These are phyloP conservation scores for Debaryomycetaceae sp. DNA, from an alignment of 1,139 yeast species.

Conservation along the genomic window DNA sequence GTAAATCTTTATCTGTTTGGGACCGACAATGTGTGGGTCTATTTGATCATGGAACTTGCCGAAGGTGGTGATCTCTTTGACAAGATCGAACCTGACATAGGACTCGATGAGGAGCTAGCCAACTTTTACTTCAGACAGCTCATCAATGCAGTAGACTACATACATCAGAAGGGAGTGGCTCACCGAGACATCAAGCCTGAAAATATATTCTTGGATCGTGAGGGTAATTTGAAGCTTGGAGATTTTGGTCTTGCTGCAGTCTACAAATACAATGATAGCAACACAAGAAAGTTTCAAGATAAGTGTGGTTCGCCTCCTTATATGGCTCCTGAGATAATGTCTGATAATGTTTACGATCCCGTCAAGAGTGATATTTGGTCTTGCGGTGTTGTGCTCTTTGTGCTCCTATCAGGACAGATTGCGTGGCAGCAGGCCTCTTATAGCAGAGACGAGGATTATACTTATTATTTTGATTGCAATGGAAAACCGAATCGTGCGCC, in stretches of 20 bases:
- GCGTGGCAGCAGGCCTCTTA: constrained; percentile 63
- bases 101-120: constrained; percentile 62
- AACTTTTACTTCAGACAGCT: constrained; percentile 66
- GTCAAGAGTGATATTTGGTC: constrained; percentile 69
- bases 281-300: constrained; percentile 29
- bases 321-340: constrained; percentile 84
- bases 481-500: constrained; percentile 46
- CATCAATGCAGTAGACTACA: constrained; percentile 68
- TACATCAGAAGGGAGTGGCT: constrained; percentile 78
- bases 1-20: constrained; percentile 51
- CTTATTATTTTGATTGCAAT: constrained; percentile 33
- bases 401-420: constrained; percentile 55
- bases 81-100: constrained; percentile 70
- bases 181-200: constrained; percentile 87
- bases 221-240: constrained; percentile 82
- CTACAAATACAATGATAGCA: constrained; percentile 64
- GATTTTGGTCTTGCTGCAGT: constrained; percentile 90
- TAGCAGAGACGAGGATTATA: constrained; percentile 44
- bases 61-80: constrained; percentile 71
- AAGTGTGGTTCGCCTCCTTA: constrained; percentile 93
- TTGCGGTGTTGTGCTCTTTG: constrained; percentile 58
- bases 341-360: constrained; percentile 81
- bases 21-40: constrained; percentile 49
- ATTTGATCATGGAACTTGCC: constrained; percentile 65
- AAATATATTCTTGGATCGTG: constrained; percentile 76